Percentiles rank a stretch among this genome's conserved stretches.
These are phyloP conservation scores for Obba rivulosa DNA, from an alignment of 768 basidiomycete species.

Conservation along the genomic window DNA sequence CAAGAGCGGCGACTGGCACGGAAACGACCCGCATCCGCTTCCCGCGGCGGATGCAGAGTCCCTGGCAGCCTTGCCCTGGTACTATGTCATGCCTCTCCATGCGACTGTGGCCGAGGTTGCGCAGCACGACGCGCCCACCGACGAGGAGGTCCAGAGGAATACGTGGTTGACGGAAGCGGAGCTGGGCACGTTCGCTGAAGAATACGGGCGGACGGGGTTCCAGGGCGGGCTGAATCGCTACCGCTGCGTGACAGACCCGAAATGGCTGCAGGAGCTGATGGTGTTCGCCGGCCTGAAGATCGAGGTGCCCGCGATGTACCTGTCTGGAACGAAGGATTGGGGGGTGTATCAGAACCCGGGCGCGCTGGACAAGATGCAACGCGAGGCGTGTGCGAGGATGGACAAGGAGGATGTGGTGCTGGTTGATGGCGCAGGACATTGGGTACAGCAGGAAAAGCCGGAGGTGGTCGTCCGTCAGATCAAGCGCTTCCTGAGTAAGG, in stretches of 20 bases:
- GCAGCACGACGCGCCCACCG: conserved; percentile 27
- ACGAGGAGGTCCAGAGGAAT: conserved; percentile 21
- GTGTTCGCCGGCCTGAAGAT: conserved; percentile 43
- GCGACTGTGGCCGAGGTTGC: conserved; percentile 50
- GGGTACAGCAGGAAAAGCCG: conserved; percentile 56
- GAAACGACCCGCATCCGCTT: conserved; percentile 37
- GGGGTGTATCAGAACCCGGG: conserved; percentile 53
- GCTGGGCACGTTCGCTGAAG: conserved; percentile 42
- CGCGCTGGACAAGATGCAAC: conserved; percentile 39
- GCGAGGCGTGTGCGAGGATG: conserved; percentile 16
- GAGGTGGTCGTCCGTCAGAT: conserved; percentile 36
- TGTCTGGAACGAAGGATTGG: conserved; percentile 56
- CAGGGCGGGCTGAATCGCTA: conserved; percentile 62
- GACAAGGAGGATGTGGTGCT: conserved; percentile 34
- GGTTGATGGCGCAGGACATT: conserved; percentile 54
- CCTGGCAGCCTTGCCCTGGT: conserved; percentile 38
- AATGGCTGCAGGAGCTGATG: conserved; percentile 34
- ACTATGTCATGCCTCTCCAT: conserved; percentile 57
- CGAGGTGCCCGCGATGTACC: conserved; percentile 50
- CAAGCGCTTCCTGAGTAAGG: conserved; percentile 33
- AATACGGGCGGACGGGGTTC: conserved; percentile 50
- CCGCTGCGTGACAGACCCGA: conserved; percentile 33
- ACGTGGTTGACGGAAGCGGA: conserved; percentile 47
- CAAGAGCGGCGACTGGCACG: conserved; percentile 52
- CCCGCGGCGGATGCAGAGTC: conserved; percentile 7